A percentile compares a stretch with the other conserved stretches of the same genome.
These are phyloP conservation scores for Cephaloascus albidus DNA, from an alignment of 805 yeast genomes.

Conservation along the genomic window DNA sequence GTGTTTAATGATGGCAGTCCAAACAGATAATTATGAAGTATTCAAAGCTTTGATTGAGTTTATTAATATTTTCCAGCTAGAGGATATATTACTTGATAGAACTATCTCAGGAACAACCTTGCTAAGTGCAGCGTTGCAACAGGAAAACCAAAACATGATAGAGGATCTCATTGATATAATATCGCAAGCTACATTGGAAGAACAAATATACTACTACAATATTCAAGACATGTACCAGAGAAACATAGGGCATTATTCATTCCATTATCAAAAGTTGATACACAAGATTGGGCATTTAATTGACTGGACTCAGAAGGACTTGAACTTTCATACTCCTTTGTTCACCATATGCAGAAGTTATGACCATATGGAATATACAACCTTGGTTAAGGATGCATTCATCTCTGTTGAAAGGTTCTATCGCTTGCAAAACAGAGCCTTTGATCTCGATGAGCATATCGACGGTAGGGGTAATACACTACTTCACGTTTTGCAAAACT, in stretches of 20 bases:
- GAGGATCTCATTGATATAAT: constrained; percentile 33
- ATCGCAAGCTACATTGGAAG: constrained; percentile 31
- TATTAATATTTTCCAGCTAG: constrained; percentile 45
- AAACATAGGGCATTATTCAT: constrained; percentile 66
- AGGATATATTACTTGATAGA: constrained; percentile 58
- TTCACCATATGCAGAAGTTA: constrained; percentile 70
- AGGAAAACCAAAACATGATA: constrained; percentile 37
- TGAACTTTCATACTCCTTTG: constrained; percentile 67
- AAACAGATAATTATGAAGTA: constrained; percentile 30
- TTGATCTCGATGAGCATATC: constrained; percentile 52
- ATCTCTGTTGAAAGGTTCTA: constrained; percentile 35
- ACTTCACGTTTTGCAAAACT: constrained; percentile 57
- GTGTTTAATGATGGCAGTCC: constrained; percentile 52
- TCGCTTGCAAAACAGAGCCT: constrained; percentile 10
- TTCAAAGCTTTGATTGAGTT: constrained; percentile 34
- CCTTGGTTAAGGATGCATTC: constrained; percentile 37
- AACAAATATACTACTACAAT: constrained; percentile 39
- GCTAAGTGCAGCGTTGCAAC: constrained; percentile 51
- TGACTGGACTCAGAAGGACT: constrained; percentile 64
- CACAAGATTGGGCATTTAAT: constrained; percentile 44
- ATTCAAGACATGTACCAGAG: constrained; percentile 43
- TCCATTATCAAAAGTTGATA: constrained; percentile 45
- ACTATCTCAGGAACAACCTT: constrained; percentile 47
- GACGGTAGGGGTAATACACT: constrained; percentile 71
- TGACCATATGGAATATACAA: constrained; percentile 58